Base-by-base conservation (phyloP, 805 yeast genomes). In the Candida vartiovaarae region DNA sequence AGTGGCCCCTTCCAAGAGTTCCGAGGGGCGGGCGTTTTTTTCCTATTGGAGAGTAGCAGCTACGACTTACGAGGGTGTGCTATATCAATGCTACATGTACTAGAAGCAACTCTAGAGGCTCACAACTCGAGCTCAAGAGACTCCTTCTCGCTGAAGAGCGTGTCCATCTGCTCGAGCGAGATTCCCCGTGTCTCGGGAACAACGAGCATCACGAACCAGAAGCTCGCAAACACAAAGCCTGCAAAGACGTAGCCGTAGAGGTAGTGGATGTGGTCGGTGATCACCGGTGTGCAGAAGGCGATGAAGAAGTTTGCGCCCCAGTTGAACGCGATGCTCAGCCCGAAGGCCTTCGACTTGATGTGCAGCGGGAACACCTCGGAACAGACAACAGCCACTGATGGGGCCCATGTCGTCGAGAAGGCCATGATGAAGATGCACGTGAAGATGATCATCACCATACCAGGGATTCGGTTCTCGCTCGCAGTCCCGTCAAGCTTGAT, bases 161-260 rank as follows among this genome's bases (percentile, higher is more conserved):
- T 76, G 58, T 84, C 88, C 48, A 85, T 85, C 61, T 85, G 87
- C 66, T 85, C 95, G 60, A 86, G 72, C 32, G 84, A 74, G 55
- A 85, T 72, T 41, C 93, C 93, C 68, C 81, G 83, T 39, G 95
- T 86, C 66, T 86, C 95, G 51, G 78, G 78, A 44, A 86, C 79
- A 50, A 75, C 72, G 68, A 85, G 68, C 6, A 74, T 69, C 24
- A 71, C 58, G 53, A 71, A 71, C 42, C 62, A 70, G 60, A 79
- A 50, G 24, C 62, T 54, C 31, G 51, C 64, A 31, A 74, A 56
- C 58, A 73, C 61, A 51, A 76, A 74, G 0, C 78, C 80, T n/a
- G 74, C 57, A 42, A 64, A 64, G 10, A 80, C 76, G 56, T 71
- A 78, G 6, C 89, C 88, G 57, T 76, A 74, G 51, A 70, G 68